These are phyloP conservation scores for Plasmodium gonderi DNA, from an alignment of 169 alveolate species.

Conservation along the genomic window DNA sequence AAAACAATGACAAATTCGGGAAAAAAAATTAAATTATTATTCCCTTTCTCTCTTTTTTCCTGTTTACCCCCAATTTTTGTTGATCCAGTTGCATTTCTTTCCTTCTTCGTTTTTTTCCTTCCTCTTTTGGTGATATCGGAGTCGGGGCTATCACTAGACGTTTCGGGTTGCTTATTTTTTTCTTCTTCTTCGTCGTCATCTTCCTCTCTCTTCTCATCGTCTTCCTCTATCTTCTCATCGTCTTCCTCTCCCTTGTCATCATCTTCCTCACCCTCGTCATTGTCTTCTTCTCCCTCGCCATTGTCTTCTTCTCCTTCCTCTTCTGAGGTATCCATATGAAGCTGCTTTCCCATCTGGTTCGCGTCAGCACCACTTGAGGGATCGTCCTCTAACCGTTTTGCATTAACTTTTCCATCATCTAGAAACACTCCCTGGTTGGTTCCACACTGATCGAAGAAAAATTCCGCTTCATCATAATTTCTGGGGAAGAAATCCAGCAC, in stretches of 20 bases:
- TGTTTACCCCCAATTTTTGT: not conserved
- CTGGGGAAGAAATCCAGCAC: constrained; percentile 59
- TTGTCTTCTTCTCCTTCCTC: not conserved
- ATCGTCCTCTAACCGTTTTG: not conserved
- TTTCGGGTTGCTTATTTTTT: not conserved
- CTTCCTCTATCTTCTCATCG: not conserved
- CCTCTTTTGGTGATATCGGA: not conserved
- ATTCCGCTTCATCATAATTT: constrained; percentile 55
- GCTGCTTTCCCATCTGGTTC: not conserved
- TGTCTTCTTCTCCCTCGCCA: not conserved
- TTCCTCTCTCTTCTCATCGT: not conserved
- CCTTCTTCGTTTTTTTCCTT: not conserved
- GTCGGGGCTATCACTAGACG: not conserved
- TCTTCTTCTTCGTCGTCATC: not conserved
- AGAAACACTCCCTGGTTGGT: not conserved
- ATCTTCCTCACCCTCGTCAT: not conserved
- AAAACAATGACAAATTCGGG: constrained; percentile 44
- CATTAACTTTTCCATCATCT: not conserved
- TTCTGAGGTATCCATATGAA: not conserved
- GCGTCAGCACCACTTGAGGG: not conserved
- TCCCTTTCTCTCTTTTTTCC: not conserved
- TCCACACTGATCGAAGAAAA: constrained; percentile 33
- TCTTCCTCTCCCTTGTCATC: not conserved
- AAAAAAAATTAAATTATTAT: not conserved
- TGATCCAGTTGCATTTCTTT: not conserved